Conservation (phyloP, 2,329 filamentous ascomycete species). For the Phialemoniopsis sp. region DNA sequence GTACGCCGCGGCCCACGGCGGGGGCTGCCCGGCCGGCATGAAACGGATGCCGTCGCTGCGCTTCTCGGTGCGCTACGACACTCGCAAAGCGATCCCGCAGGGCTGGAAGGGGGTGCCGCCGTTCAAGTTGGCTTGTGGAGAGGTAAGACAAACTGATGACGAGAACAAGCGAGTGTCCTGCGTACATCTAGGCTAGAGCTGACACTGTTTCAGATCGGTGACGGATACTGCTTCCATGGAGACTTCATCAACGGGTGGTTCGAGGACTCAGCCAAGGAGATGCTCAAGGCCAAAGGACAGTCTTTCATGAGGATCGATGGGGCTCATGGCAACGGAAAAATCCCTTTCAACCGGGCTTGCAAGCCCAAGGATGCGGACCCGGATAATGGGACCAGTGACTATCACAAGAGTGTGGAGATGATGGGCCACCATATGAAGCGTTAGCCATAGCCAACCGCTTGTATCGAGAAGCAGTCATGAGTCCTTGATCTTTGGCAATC, state of each 20-base stretch:
- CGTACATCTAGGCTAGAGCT: no score
- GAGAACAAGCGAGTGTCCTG: no score
- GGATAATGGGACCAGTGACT: conserved; percentile 24
- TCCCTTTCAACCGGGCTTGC: conserved; percentile 24
- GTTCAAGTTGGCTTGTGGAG: conserved; percentile 33
- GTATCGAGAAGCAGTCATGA: no score
- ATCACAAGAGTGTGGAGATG: conserved; percentile 38
- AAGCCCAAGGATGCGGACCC: conserved; percentile 39
- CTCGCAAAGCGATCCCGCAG: conserved; percentile 30
- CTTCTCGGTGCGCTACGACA: conserved; percentile 39
- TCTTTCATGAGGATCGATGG: conserved; percentile 28
- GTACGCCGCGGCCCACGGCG: conserved; percentile 13
- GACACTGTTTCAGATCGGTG: no score
- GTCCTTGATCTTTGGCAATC: no score
- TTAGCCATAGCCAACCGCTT: no score
- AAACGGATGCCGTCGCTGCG: conserved; percentile 41
- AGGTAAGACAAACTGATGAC: no score
- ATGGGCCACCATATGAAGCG: conserved; percentile 10
- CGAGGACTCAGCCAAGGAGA: conserved; percentile 30
- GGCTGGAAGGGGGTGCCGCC: conserved; percentile 42
- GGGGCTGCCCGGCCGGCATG: conserved; percentile 31
- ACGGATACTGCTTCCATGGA: conserved; percentile 34
- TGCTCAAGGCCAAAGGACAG: conserved; percentile 28
- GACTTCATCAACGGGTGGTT: conserved; percentile 42
- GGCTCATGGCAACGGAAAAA: conserved; percentile 20